Percentiles rank a stretch among this genome's conserved stretches.
Evolutionary conservation across 2,329 filamentous ascomycete species (phyloP).

Genomic region (Verticillium albo-atrum): DNA sequence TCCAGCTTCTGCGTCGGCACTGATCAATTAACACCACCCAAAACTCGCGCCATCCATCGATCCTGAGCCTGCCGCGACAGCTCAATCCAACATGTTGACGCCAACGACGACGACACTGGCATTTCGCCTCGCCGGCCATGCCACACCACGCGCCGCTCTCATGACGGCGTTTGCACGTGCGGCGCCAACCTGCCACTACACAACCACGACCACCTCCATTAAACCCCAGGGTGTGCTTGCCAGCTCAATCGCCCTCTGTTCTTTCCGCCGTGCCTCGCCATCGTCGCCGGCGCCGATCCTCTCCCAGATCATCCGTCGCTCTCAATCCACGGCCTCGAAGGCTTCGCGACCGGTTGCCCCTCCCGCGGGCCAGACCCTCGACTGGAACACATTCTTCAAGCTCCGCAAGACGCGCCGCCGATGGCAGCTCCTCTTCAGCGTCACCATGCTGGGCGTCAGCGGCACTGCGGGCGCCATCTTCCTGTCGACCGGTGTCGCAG

Average conservation of each 20-base stretch:
- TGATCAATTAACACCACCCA: background rate
- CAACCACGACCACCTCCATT: slow-evolving; percentile 11
- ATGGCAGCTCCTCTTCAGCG: slow-evolving; percentile 75
- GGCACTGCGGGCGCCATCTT: slow-evolving; percentile 61
- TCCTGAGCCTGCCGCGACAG: background rate
- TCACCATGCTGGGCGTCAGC: slow-evolving; percentile 57
- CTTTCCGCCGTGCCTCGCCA: slow-evolving; percentile 10
- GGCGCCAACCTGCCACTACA: slow-evolving; percentile 20
- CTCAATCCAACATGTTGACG: slow-evolving; percentile 19
- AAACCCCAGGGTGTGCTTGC: slow-evolving; percentile 9
- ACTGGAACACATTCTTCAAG: slow-evolving; percentile 92
- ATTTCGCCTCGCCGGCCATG: slow-evolving; percentile 21
- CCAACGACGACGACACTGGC: slow-evolving; percentile 24
- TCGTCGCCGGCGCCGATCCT: slow-evolving; percentile 14
- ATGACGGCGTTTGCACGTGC: slow-evolving; percentile 4
- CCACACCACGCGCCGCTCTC: slow-evolving; percentile 8
- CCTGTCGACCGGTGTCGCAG: slow-evolving; percentile 67
- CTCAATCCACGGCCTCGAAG: slow-evolving; percentile 2
- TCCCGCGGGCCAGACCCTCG: slow-evolving; percentile 37
- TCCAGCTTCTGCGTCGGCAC: slow-evolving; percentile 3
- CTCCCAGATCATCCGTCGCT: slow-evolving; percentile 13
- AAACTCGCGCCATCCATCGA: background rate
- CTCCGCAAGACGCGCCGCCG: slow-evolving; percentile 81
- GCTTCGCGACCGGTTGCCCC: slow-evolving; percentile 8
- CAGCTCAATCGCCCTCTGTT: slow-evolving; percentile 5